phyloP scores from a whole-genome alignment of 2,329 filamentous ascomycete genomes.

The Teratosphaeria epicoccoides region DNA sequence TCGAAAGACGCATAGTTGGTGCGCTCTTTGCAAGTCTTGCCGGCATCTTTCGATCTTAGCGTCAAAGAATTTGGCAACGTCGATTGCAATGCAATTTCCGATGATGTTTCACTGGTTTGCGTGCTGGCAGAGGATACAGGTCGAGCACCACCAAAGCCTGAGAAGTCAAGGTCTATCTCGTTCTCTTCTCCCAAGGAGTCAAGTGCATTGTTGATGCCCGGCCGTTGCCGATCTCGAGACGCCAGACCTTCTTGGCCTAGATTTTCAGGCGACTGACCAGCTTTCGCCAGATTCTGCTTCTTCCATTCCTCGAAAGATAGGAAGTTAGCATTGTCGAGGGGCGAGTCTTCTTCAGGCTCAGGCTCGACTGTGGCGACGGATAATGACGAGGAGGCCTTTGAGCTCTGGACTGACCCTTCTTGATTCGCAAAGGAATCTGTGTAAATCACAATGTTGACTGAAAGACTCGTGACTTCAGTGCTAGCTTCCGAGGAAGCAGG shows the following conservation, averaged over 20 bases:
- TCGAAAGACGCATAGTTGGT: slow-evolving; percentile 98
- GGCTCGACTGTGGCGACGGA: slow-evolving; percentile 23
- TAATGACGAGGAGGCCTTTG: slow-evolving; percentile 3
- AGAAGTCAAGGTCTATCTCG: slow-evolving; percentile 70
- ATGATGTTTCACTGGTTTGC: neutral
- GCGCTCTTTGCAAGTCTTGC: slow-evolving; percentile 92
- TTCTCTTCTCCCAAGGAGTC: slow-evolving; percentile 77
- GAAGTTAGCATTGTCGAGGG: slow-evolving; percentile 67
- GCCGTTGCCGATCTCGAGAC: slow-evolving; percentile 37
- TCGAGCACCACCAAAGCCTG: slow-evolving; percentile 43
- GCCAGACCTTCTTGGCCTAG: slow-evolving; percentile 47
- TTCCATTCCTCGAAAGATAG: slow-evolving; percentile 99
- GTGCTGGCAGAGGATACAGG: neutral
- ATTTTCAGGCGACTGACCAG: slow-evolving; percentile 65
- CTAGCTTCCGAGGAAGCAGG: neutral
- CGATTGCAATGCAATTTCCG: slow-evolving; percentile 1
- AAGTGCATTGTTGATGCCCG: slow-evolving; percentile 54
- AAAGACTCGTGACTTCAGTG: neutral
- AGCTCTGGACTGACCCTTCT: neutral
- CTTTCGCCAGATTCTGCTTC: slow-evolving; percentile 76
- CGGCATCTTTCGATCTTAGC: slow-evolving; percentile 77
- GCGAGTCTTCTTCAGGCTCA: slow-evolving; percentile 52
- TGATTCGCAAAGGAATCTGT: neutral
- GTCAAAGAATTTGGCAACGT: slow-evolving; percentile 16
- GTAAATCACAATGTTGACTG: neutral